phyloP scores from a whole-genome alignment of 2,329 filamentous ascomycete species.

The Beauveria brongniartii region DNA sequence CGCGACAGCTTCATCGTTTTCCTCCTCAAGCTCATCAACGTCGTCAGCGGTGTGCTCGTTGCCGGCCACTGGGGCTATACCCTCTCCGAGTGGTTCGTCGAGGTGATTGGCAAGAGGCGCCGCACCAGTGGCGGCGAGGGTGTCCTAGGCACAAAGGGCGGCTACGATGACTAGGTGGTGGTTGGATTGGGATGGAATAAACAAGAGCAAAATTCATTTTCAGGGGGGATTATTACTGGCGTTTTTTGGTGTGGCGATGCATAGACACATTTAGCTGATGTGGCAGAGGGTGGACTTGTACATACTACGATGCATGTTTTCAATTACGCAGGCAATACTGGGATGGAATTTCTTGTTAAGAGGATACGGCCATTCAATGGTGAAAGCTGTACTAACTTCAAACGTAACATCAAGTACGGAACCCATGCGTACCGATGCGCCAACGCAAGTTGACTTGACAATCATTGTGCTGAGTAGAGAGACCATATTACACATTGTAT shows the following conservation, averaged over 20 bases:
- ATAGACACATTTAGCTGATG: neutral
- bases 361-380: neutral
- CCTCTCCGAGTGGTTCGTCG: slow-evolving; percentile 64
- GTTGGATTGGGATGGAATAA: neutral
- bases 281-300: neutral
- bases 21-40: slow-evolving; percentile 77
- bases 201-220: neutral
- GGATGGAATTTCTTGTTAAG: neutral
- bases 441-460: neutral
- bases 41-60: slow-evolving; percentile 83
- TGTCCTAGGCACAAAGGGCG: slow-evolving; percentile 41
- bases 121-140: slow-evolving; percentile 38
- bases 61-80: slow-evolving; percentile 91
- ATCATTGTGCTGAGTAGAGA: neutral
- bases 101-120: slow-evolving; percentile 43
- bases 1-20: slow-evolving; percentile 68
- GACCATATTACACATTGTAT: neutral
- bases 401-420: neutral
- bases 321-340: neutral
- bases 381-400: neutral
- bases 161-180: slow-evolving; percentile 18
- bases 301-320: neutral
- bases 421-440: neutral
- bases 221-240: neutral
- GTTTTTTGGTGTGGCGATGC: slow-evolving; percentile 1